Base-by-base conservation (phyloP, 306 rosid species). In the Lupinus albus region DNA sequence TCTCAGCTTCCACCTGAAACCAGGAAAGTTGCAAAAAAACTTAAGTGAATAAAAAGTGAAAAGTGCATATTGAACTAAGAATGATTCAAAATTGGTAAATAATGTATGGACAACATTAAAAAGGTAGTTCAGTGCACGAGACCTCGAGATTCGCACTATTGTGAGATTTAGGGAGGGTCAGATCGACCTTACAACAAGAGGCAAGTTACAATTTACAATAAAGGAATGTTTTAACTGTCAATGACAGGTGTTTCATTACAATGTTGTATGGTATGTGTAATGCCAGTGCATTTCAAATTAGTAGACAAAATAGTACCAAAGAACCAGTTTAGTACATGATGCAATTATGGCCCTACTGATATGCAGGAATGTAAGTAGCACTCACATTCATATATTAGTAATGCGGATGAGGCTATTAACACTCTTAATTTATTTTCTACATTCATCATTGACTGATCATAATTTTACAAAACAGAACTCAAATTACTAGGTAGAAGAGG, bases 1-100 rank as follows among this genome's bases (percentile, higher is more conserved):
- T 93, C 79, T 88, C 99, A 78, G 96, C 99, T 64, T 81, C 85
- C 10, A 74, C 85, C 97, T 93, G 83, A 62, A 65, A 80, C 65
- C 81, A 52, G 13, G 60, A 25, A 67, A 42, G 46, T 57, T 7
- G 60, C 70, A 65, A 75, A 57, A 36, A 48, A 13, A n/a, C n/a
- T 46, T 4, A n/a, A 46, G 4, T n/a, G 8, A 9, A 59, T 3
- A 16, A 30, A 42, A 48, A 39, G 20, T n/a, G 2, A 13, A 25
- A 25, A 25, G 30, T 25, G 30, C 4, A 25, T 25, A 36, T 17
- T 18, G 16, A 48, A 35, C 14, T 59, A 8, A 35, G 50, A 44
- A 64, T 41, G 48, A 38, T 25, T 45, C 15, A 56, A 2, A 28
- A 13, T 25, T 15, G 28, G 1, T 32, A 32, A 32, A 32, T 32